Evolutionary conservation across 148 eudicot species (phyloP).

Genomic region (Simmondsia chinensis): DNA sequence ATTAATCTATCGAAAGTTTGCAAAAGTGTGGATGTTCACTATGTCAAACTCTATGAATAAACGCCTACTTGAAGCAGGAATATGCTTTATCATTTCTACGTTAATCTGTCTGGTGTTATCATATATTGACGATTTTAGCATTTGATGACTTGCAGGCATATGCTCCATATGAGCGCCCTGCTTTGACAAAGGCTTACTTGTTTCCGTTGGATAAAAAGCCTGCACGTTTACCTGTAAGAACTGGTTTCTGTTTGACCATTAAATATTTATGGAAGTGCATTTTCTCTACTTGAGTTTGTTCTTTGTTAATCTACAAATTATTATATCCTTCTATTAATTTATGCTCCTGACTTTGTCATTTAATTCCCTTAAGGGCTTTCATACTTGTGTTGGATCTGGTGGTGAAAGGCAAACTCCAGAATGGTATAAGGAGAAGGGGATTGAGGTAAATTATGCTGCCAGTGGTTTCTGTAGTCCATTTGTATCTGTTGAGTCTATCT

Average conservation of each 20-base stretch:
- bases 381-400: conserved; percentile 97
- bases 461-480: not conserved
- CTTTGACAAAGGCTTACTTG: conserved; percentile 86
- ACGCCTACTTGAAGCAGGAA: no score
- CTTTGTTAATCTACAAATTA: not conserved
- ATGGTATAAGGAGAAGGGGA: conserved; percentile 95
- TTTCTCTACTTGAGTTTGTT: not conserved
- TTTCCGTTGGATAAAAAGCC: conserved; percentile 92
- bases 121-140: not conserved
- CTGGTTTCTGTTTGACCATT: not conserved
- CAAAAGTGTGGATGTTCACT: no score
- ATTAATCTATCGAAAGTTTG: no score
- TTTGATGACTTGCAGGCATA: conserved; percentile 47
- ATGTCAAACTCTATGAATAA: no score
- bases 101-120: not conserved
- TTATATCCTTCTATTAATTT: not conserved
- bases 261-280: no score
- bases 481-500: not conserved
- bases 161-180: conserved; percentile 97
- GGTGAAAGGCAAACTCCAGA: conserved; percentile 99
- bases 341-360: conserved; percentile 1
- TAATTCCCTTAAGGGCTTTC: conserved; percentile 61
- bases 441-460: conserved; percentile 54
- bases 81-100: no score
- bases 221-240: conserved; percentile 86